Evolutionary conservation across 352 stramenopile species (phyloP).

Genomic region (Pythium utonaiense): DNA sequence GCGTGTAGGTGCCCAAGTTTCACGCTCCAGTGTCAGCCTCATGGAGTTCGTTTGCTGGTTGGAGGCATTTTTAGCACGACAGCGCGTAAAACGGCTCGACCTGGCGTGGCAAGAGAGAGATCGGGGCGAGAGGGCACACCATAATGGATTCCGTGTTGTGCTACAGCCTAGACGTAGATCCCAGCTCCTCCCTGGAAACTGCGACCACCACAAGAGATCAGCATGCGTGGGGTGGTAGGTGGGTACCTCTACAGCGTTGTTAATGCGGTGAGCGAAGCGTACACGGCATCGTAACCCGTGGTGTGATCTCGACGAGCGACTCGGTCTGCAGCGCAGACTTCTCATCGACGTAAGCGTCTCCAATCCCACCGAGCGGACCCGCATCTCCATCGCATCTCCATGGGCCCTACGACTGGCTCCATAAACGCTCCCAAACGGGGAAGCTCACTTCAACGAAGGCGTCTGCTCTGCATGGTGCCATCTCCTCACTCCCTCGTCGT

Average conservation of each 20-base stretch:
- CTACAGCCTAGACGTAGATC: background rate
- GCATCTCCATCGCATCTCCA: background rate
- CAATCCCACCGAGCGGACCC: background rate
- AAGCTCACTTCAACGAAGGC: too few relatives aligned
- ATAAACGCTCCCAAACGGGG: too few relatives aligned
- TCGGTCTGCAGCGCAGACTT: conserved; percentile 9
- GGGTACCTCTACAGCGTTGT: background rate
- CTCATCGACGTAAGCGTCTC: conserved; percentile 16
- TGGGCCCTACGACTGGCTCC: too few relatives aligned
- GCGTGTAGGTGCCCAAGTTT: too few relatives aligned
- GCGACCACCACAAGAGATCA: background rate
- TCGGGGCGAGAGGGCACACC: too few relatives aligned
- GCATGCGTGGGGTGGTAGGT: too few relatives aligned
- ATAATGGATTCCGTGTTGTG: too few relatives aligned
- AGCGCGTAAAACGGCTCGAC: too few relatives aligned
- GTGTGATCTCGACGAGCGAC: conserved; percentile 1
- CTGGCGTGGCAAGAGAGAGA: conserved; percentile 28
- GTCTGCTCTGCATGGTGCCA: too few relatives aligned
- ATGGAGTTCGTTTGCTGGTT: background rate
- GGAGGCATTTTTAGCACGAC: background rate
- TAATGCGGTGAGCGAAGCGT: background rate
- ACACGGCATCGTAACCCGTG: conserved; percentile 29
- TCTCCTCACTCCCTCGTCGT: too few relatives aligned
- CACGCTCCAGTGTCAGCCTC: background rate
- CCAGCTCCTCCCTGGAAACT: conserved; percentile 47